phyloP scores from a whole-genome alignment of 78 protist genomes.

The Diacronema lutheri region DNA sequence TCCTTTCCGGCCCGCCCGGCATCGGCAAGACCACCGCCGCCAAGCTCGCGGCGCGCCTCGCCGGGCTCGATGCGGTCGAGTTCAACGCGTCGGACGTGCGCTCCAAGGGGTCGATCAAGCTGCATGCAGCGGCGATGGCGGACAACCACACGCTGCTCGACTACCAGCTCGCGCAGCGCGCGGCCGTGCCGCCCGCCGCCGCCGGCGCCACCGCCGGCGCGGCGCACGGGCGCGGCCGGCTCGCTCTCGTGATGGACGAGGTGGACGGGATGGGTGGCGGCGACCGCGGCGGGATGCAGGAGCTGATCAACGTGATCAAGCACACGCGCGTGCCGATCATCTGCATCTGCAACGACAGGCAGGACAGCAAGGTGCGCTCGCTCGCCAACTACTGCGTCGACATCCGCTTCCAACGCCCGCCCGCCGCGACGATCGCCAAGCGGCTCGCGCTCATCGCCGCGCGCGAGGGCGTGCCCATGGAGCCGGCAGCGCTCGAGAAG shows the following conservation, averaged over 20 bases:
- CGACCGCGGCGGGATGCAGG: slow-evolving; percentile 92
- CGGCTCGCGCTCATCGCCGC: slow-evolving; percentile 27
- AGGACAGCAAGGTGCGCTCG: slow-evolving; percentile 59
- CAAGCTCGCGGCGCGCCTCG: slow-evolving; percentile 28
- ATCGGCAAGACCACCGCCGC: slow-evolving; percentile 94
- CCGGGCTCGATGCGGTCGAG: slow-evolving; percentile 82
- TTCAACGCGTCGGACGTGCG: slow-evolving; percentile 93
- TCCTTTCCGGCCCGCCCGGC: slow-evolving; percentile 84
- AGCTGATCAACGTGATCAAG: slow-evolving; percentile 61
- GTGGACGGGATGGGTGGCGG: slow-evolving; percentile 95
- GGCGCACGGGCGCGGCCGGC: no score
- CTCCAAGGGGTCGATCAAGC: slow-evolving; percentile 54
- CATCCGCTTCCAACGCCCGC: slow-evolving; percentile 67
- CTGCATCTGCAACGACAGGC: slow-evolving; percentile 93
- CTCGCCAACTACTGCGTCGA: slow-evolving; percentile 73
- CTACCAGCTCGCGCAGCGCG: neutral
- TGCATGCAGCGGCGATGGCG: neutral
- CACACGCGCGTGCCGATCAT: slow-evolving; percentile 83
- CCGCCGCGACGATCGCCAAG: neutral
- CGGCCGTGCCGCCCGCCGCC: neutral
- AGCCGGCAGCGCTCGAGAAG: slow-evolving; percentile 13
- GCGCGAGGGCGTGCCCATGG: slow-evolving; percentile 21
- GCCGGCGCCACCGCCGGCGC: neutral
- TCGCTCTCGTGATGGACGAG: slow-evolving; percentile 90
- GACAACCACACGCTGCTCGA: neutral